These are phyloP conservation scores for Astrothelium macrocarpum DNA, from an alignment of 495 filamentous ascomycete species.

Conservation along the genomic window DNA sequence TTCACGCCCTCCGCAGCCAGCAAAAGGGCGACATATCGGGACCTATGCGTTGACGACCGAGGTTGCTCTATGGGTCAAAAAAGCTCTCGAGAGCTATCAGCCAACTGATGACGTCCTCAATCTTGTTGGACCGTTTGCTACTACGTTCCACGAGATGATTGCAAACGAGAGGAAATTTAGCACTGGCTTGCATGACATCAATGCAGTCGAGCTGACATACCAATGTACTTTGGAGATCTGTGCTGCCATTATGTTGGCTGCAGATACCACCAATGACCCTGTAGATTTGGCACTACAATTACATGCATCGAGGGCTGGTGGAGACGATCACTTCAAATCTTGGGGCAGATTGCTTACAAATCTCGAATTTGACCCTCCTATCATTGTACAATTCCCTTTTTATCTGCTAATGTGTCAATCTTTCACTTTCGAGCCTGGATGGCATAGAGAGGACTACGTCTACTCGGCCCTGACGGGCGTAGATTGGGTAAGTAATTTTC, in stretches of 20 bases:
- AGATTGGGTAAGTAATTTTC: neutral
- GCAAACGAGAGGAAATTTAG: neutral
- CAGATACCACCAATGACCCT: neutral
- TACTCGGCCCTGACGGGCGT: neutral
- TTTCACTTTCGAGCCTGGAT: neutral
- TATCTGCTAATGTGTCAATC: neutral
- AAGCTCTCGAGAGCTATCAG: neutral
- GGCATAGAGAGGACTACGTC: neutral
- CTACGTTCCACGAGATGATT: neutral
- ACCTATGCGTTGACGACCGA: neutral
- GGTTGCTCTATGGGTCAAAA: neutral
- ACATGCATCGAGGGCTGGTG: neutral
- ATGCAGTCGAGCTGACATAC: neutral
- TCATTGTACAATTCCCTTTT: neutral
- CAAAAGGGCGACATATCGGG: neutral
- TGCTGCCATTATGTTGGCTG: neutral
- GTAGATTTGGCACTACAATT: neutral
- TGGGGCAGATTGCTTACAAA: neutral
- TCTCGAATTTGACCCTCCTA: neutral
- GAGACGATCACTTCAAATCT: neutral
- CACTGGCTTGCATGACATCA: neutral
- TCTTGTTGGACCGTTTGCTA: neutral
- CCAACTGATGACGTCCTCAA: neutral
- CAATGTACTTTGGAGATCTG: neutral
- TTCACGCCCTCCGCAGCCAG: neutral